Base-by-base conservation (phyloP, 441 rosid species). In the Bocquillonia castaneifolia region DNA sequence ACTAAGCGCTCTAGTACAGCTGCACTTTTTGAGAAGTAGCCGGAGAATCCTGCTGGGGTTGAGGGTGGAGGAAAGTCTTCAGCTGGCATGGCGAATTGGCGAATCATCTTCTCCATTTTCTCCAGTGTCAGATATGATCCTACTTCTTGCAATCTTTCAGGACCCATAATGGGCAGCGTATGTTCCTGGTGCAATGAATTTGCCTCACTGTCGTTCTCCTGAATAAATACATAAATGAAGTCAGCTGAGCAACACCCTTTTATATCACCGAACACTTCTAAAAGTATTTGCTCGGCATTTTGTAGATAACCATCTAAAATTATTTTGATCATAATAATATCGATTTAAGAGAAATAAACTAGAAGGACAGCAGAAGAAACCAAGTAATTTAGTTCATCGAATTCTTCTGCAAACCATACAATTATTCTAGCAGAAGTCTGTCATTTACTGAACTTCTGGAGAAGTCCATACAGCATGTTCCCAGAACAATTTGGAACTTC, bases 51-150 rank as follows among this genome's bases (percentile, higher is more conserved):
- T 3, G 88, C 97, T 10, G 99, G 98, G 18, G 78, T 74, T 18
- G 95, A 73, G 22, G 98, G 86, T 6, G 99, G 99, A 63, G 99
- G 99, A 69, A 96, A 96, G 77, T 93, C 99, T 73, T 93, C 99
- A 0, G 99, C 86, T 0, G 99, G 99, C 99, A 96, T 93, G 15
- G 98, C 99, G 66, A 96, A 96, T 13, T 91, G 91, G 40, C 81
- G 95, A 58, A 96, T 69, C 99, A 93, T 90, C 78, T 72, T 88
- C 82, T 91, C 97, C 96, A 91, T 84, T 70, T 88, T 88, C 79
- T 88, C 98, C 47, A 93, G 77, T 20, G 97, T 91, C 42, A 88
- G 90, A 74, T 84, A 96, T 0, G 97, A 88, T 64, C 95, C 95
- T 26, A 82, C 85, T 81, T 96, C 99, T 68, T 96, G 99, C 73